phyloP scores from a whole-genome alignment of 2,329 filamentous ascomycete species.

The Fusarium compactum region DNA sequence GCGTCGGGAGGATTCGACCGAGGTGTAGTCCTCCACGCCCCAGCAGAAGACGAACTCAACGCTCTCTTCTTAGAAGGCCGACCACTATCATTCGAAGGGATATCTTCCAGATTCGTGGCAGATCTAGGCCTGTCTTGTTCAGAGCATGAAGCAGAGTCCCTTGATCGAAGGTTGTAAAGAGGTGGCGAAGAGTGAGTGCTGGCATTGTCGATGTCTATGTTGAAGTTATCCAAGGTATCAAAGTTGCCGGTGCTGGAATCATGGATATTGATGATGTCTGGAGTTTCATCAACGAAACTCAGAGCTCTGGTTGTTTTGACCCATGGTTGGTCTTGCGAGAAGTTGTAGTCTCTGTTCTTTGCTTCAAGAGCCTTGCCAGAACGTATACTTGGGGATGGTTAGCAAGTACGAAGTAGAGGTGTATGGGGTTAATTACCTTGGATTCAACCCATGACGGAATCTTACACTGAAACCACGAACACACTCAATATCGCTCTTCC shows the following conservation, averaged over 20 bases:
- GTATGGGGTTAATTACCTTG: conserved; percentile 17
- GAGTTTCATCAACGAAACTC: conserved; percentile 49
- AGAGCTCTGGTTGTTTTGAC: conserved; percentile 44
- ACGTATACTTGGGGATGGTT: conserved; percentile 30
- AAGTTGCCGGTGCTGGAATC: conserved; percentile 37
- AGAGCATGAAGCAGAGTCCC: background rate
- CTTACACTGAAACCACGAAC: conserved; percentile 46
- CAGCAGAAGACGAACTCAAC: conserved; percentile 35
- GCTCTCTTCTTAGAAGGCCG: conserved; percentile 42
- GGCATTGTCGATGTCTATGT: conserved; percentile 3
- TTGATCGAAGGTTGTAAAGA: conserved; percentile 5
- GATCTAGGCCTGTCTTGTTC: conserved; percentile 15
- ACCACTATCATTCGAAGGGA: conserved; percentile 7
- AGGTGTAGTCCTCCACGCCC: conserved; percentile 26
- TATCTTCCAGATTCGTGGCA: background rate
- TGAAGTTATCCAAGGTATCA: conserved; percentile 22
- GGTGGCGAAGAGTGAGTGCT: conserved; percentile 31
- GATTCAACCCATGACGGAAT: conserved; percentile 48
- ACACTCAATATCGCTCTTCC: conserved; percentile 45
- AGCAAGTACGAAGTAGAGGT: background rate
- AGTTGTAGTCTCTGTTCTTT: conserved; percentile 39
- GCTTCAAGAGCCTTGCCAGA: conserved; percentile 33
- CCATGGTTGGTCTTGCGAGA: conserved; percentile 47
- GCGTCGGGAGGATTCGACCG: conserved; percentile 24
- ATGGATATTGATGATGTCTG: conserved; percentile 47